Evolutionary conservation across 2,329 filamentous ascomycete species (phyloP), one percentile per base, ranked within the genome.

Genomic region (Verticillium klebahnii): DNA sequence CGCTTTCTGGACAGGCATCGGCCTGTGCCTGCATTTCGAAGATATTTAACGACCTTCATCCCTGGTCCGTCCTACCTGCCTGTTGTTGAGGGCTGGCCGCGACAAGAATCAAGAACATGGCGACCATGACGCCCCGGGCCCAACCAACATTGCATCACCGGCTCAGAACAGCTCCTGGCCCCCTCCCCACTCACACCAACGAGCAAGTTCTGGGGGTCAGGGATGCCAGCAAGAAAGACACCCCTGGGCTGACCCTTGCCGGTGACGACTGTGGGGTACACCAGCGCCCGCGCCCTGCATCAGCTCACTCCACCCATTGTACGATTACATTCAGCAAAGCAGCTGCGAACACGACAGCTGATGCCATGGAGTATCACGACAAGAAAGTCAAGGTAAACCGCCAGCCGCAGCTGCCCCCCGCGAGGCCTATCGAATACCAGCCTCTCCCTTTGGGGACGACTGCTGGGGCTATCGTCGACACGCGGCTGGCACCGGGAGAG

Each of bases 1-100:
- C 2, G 19, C 40, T 8, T 14, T 37, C 11, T 58, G 58, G 56
- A 60, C 60, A 31, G 61, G 7, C 39, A 40, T 64, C 56, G 63
- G 62, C n/a, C 2, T 40, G 3, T 56, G 60, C n/a, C 34, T 58
- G 29, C 36, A 55, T 5, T 32, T 55, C 14, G 58, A 40, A 19
- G 37, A 17, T 7, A 25, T 55, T 15, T 39, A 19, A 54, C 7
- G 57, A 25, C 31, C 19, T 50, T 19, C n/a, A 36, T 36, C 14
- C 9, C 34, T 36, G 9, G 34, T 36, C 34, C 34, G 1, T 3
- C 34, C 34, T 9, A 8, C 34, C 34, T 11, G 34, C 9, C 34
- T 29, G 29, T 14, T 36, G 34, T 9, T 3, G 34, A 36, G 9
- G 14, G 14, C 7, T 3, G 34, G 9, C 7, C 34, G 11, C 9